Base-by-base conservation (phyloP, 176 grass and related monocot genomes). In the Tillandsia leiboldiana region DNA sequence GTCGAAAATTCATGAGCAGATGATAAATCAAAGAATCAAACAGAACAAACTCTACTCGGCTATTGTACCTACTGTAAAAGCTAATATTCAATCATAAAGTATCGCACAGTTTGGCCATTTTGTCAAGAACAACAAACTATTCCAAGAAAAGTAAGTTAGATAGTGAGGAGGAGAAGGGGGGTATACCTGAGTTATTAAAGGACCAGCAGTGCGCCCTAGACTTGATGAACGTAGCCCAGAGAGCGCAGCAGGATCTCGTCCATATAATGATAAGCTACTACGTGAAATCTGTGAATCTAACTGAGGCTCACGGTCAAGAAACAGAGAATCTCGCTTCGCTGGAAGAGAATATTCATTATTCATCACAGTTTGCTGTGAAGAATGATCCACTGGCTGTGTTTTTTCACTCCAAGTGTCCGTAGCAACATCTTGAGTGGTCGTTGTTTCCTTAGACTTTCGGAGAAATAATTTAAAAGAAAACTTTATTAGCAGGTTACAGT, bases 201-300 rank as follows among this genome's bases (percentile, higher is more conserved):
- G 79, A 53, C 79, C 82, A 67, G 77, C 83, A 79, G 85, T 58
- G 67, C 83, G 89, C n/a, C 83, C 69, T n/a, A 87, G 53, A 42
- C 78, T 84, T 65, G 93, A 85, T 64, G 87, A 66, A 50, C 78
- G 77, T 71, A 90, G 79, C 77, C 77, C 77, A 53, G 89, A 80
- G 67, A 93, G 49, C 7, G 33, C 33, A 67, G 94, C 84, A 69
- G 90, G 90, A 85, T 99, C 94, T 28, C 80, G 77, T 51, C 94
- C 94, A 69, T 99, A 99, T 69, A 99, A 69, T 50, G 94, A 83
- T 12, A 99, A 77, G 3, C 84, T 90, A 71, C 78, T 83, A 42
- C 87, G 83, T 15, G 83, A 71, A 51, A 89, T 82, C 76, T 91
- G 84, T 69, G 51, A 68, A 73, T 89, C 90, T 51, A 87, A 65